Base-by-base conservation (phyloP, 2,329 filamentous ascomycete genomes). In the Pseudocercospora macadamiae region DNA sequence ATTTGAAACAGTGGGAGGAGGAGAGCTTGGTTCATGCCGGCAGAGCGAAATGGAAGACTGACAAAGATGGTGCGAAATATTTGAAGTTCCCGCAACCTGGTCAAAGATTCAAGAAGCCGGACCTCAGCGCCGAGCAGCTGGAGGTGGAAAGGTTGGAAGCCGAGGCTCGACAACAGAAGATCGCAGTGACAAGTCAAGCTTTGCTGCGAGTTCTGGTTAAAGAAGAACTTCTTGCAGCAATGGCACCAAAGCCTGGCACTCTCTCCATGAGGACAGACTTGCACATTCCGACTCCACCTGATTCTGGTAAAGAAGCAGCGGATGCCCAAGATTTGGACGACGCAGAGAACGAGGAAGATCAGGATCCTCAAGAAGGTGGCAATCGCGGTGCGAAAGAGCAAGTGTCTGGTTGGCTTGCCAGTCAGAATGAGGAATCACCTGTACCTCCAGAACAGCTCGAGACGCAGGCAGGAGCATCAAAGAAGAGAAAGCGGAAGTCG, bases 401-500 rank as follows among this genome's bases (percentile, higher is more conserved):
- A 25, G 54, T 60, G 18, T 37, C 49, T 12, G 52, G 48, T 18
- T 55, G 57, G 57, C 56, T 59, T 28, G 56, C 51, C 14, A 49
- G 51, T 21, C 56, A 59, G 37, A 44, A 47, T 25, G 51, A 59
- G 45, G 57, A 60, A 37, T 48, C 45, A 26, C 52, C 52, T 21
- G 28, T 60, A 7, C 57, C 57, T 18, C 57, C 47, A 28, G 57
- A 55, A 30, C 53, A 28, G 36, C 10, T 16, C n/a, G 53, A 55
- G 19, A 52, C 28, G 2, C 45, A 55, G 7, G 32, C 34, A 16
- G 32, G 21, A 44, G n/a, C 36, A 10, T 39, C 34, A 18, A 28
- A 37, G 32, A 53, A 53, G 28, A 58, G 62, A 8, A 63, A 58
- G 44, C 62, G 62, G 12, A 58, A 44, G 36, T 61, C 58, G n/a